A percentile compares a stretch with the other conserved stretches of the same genome.
Evolutionary conservation across 2,329 filamentous ascomycete species (phyloP).

Genomic region (Amylocarpus encephaloides): DNA sequence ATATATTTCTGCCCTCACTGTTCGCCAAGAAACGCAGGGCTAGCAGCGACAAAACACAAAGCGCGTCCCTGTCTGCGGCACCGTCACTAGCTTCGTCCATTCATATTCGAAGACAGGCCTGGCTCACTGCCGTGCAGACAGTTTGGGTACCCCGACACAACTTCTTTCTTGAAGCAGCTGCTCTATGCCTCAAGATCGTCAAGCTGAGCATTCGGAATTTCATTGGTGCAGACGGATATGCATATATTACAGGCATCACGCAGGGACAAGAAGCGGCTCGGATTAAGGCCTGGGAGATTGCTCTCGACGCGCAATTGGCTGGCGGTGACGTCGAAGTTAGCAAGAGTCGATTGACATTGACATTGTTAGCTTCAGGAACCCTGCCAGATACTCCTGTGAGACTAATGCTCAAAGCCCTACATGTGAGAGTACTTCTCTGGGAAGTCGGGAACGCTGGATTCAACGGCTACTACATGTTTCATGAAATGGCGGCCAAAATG

Average conservation of each 20-base stretch:
- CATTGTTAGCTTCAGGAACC: conserved; percentile 80
- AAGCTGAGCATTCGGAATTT: conserved; percentile 76
- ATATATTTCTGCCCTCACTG: conserved; percentile 49
- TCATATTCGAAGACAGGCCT: conserved; percentile 78
- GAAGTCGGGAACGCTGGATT: conserved; percentile 61
- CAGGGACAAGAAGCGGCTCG: conserved; percentile 80
- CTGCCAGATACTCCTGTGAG: conserved; percentile 75
- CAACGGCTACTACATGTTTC: conserved; percentile 56
- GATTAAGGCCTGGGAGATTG: conserved; percentile 88
- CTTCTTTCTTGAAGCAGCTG: conserved; percentile 78
- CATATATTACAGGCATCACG: conserved; percentile 70
- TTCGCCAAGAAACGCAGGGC: conserved; percentile 38
- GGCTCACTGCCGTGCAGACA: conserved; percentile 88
- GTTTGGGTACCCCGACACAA: conserved; percentile 87
- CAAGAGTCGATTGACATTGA: conserved; percentile 77
- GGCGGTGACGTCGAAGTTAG: conserved; percentile 87
- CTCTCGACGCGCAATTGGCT: conserved; percentile 84
- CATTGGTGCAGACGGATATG: conserved; percentile 71
- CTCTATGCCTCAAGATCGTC: conserved; percentile 69
- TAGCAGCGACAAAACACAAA: conserved; percentile 47
- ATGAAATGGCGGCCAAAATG: conserved; percentile 65
- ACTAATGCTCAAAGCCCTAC: conserved; percentile 86
- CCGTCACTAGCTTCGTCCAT: conserved; percentile 76
- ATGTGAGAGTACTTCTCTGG: conserved; percentile 86
- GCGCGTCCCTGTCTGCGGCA: conserved; percentile 41